phyloP scores from a whole-genome alignment of 768 basidiomycete species.

The Pholiota conissans region DNA sequence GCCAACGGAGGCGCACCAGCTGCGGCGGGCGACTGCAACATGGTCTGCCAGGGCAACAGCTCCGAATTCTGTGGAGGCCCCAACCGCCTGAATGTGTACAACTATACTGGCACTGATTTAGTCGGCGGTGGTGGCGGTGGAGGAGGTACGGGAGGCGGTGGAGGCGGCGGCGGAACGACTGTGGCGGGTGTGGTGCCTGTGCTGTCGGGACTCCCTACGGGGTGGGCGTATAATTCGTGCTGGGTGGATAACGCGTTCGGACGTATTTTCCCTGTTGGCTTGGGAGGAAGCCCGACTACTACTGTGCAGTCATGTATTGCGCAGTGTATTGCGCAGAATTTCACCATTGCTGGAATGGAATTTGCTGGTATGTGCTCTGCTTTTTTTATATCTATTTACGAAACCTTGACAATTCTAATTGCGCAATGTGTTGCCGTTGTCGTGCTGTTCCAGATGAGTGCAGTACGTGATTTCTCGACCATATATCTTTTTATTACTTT shows the following conservation, averaged over 20 bases:
- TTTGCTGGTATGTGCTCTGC: constrained; percentile 46
- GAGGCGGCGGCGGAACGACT: constrained; percentile 34
- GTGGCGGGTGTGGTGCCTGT: constrained; percentile 41
- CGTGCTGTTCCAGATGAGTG: constrained; percentile 33
- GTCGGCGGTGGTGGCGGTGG: constrained; percentile 35
- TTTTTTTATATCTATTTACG: background rate
- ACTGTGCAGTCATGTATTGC: constrained; percentile 69
- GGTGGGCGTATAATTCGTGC: constrained; percentile 64
- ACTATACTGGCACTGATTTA: constrained; percentile 62
- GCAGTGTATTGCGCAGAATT: constrained; percentile 54
- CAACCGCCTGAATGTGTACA: constrained; percentile 63
- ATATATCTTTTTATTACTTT: background rate
- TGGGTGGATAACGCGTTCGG: constrained; percentile 75
- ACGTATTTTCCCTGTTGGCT: constrained; percentile 44
- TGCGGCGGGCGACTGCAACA: constrained; percentile 57
- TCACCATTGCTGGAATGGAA: constrained; percentile 70
- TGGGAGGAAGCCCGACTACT: constrained; percentile 28
- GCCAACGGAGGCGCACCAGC: constrained; percentile 47
- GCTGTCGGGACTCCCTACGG: constrained; percentile 47
- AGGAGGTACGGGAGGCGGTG: constrained; percentile 36
- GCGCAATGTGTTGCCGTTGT: background rate
- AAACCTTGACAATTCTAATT: too few species aligned
- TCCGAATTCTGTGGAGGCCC: constrained; percentile 77
- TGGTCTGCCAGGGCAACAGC: constrained; percentile 62
- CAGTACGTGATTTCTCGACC: constrained; percentile 32